A percentile compares a stretch with the other conserved stretches of the same genome.
These are phyloP conservation scores for Pezicula radicicola DNA, from an alignment of 2,329 filamentous ascomycete species.

Conservation along the genomic window DNA sequence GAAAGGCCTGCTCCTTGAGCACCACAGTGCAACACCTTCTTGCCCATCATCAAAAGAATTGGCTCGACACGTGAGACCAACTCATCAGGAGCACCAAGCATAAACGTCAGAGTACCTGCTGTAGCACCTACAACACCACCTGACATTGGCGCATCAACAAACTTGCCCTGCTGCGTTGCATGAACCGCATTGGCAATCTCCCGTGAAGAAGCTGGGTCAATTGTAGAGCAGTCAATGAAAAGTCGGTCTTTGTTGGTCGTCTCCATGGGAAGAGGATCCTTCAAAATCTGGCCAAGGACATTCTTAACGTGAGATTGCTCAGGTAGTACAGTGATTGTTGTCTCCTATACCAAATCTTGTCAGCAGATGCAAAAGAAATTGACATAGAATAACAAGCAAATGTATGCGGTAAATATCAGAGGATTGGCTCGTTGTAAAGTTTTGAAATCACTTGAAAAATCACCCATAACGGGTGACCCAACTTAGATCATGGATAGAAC, in stretches of 20 bases:
- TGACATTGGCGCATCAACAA: conserved; percentile 96
- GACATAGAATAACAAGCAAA: conserved; percentile 9
- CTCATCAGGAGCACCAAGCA: conserved; percentile 72
- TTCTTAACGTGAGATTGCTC: conserved; percentile 83
- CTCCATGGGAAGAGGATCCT: conserved; percentile 48
- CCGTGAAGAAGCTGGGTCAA: conserved; percentile 83
- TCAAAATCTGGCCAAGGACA: conserved; percentile 76
- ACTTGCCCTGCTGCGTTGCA: conserved; percentile 65
- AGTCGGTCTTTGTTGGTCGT: conserved; percentile 57
- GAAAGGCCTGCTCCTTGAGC: conserved; percentile 80
- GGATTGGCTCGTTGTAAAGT: conserved; percentile 66
- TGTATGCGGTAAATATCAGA: conserved; percentile 46
- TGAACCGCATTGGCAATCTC: conserved; percentile 71
- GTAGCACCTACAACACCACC: conserved; percentile 90
- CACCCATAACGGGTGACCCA: conserved; percentile 50
- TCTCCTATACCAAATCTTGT: conserved; percentile 56
- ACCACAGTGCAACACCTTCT: conserved; percentile 82
- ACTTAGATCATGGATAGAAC: conserved; percentile 70
- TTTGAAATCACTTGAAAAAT: conserved; percentile 58
- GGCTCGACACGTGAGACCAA: conserved; percentile 64
- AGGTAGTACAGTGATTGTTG: conserved; percentile 83
- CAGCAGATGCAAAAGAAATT: background rate
- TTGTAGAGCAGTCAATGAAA: conserved; percentile 96
- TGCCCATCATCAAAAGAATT: conserved; percentile 79
- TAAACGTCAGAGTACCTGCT: conserved; percentile 89